Evolutionary conservation across 2,329 filamentous ascomycete genomes (phyloP), one percentile per base, ranked within the genome.

Genomic region (Arthrocladium fulminans): DNA sequence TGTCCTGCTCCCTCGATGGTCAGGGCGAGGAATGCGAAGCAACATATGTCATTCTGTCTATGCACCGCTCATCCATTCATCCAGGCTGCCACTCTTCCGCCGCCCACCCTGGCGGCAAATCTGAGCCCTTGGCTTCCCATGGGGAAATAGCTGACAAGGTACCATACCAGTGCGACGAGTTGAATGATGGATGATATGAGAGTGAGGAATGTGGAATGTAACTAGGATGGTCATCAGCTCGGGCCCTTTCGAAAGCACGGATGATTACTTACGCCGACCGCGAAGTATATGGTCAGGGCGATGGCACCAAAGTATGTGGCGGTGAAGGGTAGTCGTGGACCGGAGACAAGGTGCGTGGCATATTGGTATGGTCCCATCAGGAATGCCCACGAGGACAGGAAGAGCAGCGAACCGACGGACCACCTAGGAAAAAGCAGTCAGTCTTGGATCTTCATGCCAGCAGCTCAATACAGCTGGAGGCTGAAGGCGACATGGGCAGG

Each of bases 271-370:
- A 96, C 90, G 62, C 88, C 88, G 59, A 96, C 73, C 48, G 89
- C 84, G 68, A 95, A 96, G 67, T 90, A 94, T 22, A 97, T 75
- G 9, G 92, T 97, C 63, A 97, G 70, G 39, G 73, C 78, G 61
- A 97, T 95, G 54, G 88, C 92, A 45, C 89, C 88, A 72, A 97
- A 95, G 73, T 97, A 97, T 52, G 88, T 86, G 38, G 84, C 85
- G 24, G 90, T 96, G 65, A 97, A 97, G 2, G 92, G 92, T 53
- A 97, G 72, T 59, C 92, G 81, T 60, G 88, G 77, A 47, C 83
- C 80, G 49, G 90, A 97, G 49, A 88, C 71, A 55, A 97, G 77
- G 69, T 98, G 92, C 60, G 82, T 81, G 52, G 82, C 67, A 67
- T 97, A 98, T 58, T 81, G 76, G 70, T 82, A 75, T 29, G 87